Percentiles rank a stretch among this genome's conserved stretches.
These are phyloP conservation scores for Penicillium odoratum DNA, from an alignment of 495 filamentous ascomycete species.

Conservation along the genomic window DNA sequence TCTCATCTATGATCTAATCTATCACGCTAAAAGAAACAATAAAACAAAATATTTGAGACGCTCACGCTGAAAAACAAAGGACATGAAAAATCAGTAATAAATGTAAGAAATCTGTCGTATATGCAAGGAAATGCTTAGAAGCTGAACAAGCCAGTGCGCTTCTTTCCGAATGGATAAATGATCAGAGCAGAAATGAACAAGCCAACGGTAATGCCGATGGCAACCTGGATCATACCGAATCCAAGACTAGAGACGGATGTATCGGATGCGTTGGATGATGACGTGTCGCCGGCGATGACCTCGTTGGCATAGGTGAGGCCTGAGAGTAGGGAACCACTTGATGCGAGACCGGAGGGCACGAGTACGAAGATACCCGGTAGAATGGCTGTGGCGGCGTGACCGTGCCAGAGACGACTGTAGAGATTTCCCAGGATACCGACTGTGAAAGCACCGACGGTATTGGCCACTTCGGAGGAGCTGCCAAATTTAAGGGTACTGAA, in stretches of 20 bases:
- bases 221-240: slow-evolving; percentile 85
- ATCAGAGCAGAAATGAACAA: slow-evolving; percentile 81
- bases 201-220: slow-evolving; percentile 90
- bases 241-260: slow-evolving; percentile 72
- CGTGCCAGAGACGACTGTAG: slow-evolving; percentile 78
- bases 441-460: slow-evolving; percentile 81
- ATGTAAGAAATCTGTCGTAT: slow-evolving; percentile 3
- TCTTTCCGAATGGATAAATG: slow-evolving; percentile 88
- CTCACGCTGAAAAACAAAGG: no score
- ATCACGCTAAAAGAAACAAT: neutral
- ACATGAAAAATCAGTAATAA: neutral
- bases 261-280: slow-evolving; percentile 35
- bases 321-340: slow-evolving; percentile 72
- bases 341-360: slow-evolving; percentile 85
- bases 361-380: slow-evolving; percentile 93
- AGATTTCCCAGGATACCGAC: slow-evolving; percentile 86
- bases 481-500: slow-evolving; percentile 71
- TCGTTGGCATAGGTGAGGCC: slow-evolving; percentile 77
- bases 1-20: neutral
- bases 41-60: neutral
- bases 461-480: slow-evolving; percentile 76
- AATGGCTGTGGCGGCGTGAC: slow-evolving; percentile 85
- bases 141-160: slow-evolving; percentile 81
- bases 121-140: slow-evolving; percentile 53
- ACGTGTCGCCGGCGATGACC: slow-evolving; percentile 48